These are phyloP conservation scores for Beauveria scarabaeidicola DNA, from an alignment of 2,329 filamentous ascomycete genomes.

Conservation along the genomic window DNA sequence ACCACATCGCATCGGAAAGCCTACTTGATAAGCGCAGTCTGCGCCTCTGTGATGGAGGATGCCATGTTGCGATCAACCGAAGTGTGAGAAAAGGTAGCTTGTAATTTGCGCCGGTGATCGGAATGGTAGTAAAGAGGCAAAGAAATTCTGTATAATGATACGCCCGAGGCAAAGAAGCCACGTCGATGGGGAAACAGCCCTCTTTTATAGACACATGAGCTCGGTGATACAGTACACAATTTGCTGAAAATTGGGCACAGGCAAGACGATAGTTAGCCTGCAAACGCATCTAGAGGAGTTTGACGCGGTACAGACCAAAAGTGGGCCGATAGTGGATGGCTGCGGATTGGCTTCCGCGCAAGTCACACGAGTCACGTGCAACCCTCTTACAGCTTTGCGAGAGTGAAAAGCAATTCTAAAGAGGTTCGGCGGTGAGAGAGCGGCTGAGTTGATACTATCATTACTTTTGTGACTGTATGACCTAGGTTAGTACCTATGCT, in stretches of 20 bases:
- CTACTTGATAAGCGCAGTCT: slow-evolving; percentile 52
- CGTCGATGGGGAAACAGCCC: background rate
- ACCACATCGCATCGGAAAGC: slow-evolving; percentile 10
- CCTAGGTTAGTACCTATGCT: too few species aligned
- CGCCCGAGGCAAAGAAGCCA: background rate
- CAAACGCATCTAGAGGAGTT: slow-evolving; percentile 10
- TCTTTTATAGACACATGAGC: slow-evolving; percentile 1
- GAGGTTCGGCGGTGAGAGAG: background rate
- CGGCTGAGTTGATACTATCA: background rate
- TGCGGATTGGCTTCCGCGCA: background rate
- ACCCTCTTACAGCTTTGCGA: background rate
- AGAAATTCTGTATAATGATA: background rate
- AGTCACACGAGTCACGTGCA: slow-evolving; percentile 4
- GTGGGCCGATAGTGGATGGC: slow-evolving; percentile 9
- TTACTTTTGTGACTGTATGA: too few species aligned
- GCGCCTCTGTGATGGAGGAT: slow-evolving; percentile 36
- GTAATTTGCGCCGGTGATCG: background rate
- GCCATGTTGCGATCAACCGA: slow-evolving; percentile 22
- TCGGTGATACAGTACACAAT: slow-evolving; percentile 3
- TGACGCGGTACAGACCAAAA: slow-evolving; percentile 9
- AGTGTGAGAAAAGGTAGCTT: background rate
- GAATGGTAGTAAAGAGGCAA: background rate
- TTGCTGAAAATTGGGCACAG: background rate
- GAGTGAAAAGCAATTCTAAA: background rate
- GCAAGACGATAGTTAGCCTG: background rate